Base-by-base conservation (phyloP, 225 moss, liverwort and hornwort species). In the Polytrichum commune region DNA sequence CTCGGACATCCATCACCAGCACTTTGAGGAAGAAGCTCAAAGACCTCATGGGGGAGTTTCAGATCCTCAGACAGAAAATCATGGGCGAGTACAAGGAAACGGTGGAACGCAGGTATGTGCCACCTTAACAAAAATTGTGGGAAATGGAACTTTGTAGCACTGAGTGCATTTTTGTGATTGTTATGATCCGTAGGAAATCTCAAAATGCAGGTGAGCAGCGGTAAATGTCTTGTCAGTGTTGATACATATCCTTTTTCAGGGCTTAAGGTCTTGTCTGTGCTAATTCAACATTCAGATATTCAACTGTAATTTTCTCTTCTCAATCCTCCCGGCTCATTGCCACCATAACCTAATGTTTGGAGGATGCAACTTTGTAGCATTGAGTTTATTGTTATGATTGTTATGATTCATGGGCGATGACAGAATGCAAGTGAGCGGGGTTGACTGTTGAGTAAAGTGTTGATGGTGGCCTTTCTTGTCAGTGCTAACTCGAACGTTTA, bases 1-100 rank as follows among this genome's bases (percentile, higher is more conserved):
- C 81, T 4, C 84, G 87, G 30, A 77, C 84, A 6, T 84, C 87
- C 18, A 81, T 88, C 68, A 88, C 87, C 53, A 82, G 75, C 84
- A 88, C 81, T 18, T 60, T 88, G 63, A 74, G 84, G 72, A 84
- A 84, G 75, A 82, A 85, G 67, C 66, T 88, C 72, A 88, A 73
- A 71, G 87, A 88, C 53, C 65, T 88, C 69, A 88, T 85, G 87
- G 87, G 79, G 0, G 84, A 84, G 16, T 88, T 88, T 29, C 84
- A 84, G 79, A 18, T 79, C 4, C 64, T 88, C 19, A 77, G 87
- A 57, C 81, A 79, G 75, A 75, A 26, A 70, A 88, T 88, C 75
- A 84, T 77, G 76, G 84, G 78, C 27, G 87, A 72, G 29, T 35
- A 66, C 66, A 74, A 57, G 58, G 65, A 55, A 29, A 56, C 56